Evolutionary conservation across 306 rosid genomes (phyloP).

Genomic region (Cucumis cinereus): DNA sequence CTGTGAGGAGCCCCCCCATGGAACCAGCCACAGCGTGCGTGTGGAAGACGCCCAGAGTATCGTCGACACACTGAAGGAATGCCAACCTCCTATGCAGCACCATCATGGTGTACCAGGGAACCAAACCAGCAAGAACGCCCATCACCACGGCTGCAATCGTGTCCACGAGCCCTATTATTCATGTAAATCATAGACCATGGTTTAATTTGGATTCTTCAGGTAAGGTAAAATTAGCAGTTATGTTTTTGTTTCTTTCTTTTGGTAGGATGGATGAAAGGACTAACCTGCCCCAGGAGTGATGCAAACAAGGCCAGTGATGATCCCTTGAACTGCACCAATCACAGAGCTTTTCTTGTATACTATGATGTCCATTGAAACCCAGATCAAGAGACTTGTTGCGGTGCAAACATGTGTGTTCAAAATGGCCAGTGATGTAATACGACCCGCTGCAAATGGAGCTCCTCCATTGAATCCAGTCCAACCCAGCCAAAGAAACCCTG

Average conservation of each 20-base stretch:
- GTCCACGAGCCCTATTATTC: slow-evolving; percentile 26
- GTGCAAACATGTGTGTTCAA: slow-evolving; percentile 59
- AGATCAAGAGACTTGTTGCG: slow-evolving; percentile 58
- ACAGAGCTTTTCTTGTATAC: slow-evolving; percentile 52
- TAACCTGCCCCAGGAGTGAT: slow-evolving; percentile 79
- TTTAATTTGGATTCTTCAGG: background rate
- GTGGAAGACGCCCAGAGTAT: slow-evolving; percentile 62
- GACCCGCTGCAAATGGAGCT: slow-evolving; percentile 40
- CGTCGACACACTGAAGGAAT: slow-evolving; percentile 52
- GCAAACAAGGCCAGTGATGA: slow-evolving; percentile 76
- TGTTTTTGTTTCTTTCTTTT: background rate
- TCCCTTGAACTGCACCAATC: slow-evolving; percentile 65
- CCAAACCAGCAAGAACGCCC: slow-evolving; percentile 29
- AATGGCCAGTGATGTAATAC: slow-evolving; percentile 40
- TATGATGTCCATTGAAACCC: slow-evolving; percentile 59
- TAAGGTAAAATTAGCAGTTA: background rate
- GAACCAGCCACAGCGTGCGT: slow-evolving; percentile 65
- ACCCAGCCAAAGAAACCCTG: slow-evolving; percentile 71
- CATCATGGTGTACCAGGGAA: slow-evolving; percentile 71
- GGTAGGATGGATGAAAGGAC: background rate
- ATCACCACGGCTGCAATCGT: slow-evolving; percentile 31
- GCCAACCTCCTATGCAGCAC: slow-evolving; percentile 36
- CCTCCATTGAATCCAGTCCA: slow-evolving; percentile 89
- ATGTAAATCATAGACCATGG: background rate
- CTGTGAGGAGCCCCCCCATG: slow-evolving; percentile 53